Conservation (phyloP, 1,139 yeast genomes). For the Debaryomyces singareniensis region DNA sequence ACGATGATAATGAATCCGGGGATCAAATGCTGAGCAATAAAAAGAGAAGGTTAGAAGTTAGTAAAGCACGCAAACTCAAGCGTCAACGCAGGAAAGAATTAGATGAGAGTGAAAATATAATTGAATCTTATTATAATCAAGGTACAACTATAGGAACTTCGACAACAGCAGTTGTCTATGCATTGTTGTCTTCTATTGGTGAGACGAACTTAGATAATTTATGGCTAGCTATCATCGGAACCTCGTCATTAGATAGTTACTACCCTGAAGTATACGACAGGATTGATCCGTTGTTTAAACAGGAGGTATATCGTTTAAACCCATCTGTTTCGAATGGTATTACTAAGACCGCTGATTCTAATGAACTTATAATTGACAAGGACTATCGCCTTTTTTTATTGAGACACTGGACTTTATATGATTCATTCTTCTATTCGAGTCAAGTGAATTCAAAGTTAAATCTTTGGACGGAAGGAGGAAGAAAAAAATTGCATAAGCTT, state of each 20-base stretch:
- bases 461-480: constrained; percentile 90
- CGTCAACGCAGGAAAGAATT: constrained; percentile 22
- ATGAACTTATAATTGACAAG: constrained; percentile 60
- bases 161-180: constrained; percentile 71
- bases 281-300: constrained; percentile 67
- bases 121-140: constrained; percentile 71
- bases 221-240: constrained; percentile 89
- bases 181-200: constrained; percentile 70
- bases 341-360: constrained; percentile 53
- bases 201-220: constrained; percentile 52
- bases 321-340: constrained; percentile 18
- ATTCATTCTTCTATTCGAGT: constrained; percentile 82
- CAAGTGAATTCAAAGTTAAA: constrained; percentile 83
- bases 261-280: constrained; percentile 74
- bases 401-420: constrained; percentile 91
- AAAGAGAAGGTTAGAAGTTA: constrained; percentile 24
- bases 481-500: constrained; percentile 77
- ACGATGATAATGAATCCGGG: constrained; percentile 12
- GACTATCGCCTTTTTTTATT: constrained; percentile 83
- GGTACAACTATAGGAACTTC: constrained; percentile 80
- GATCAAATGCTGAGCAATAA: constrained; percentile 20
- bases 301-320: constrained; percentile 73
- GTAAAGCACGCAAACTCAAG: constrained; percentile 19
- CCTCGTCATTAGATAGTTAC: constrained; percentile 70
- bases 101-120: constrained; percentile 50